Percentiles rank a stretch among this genome's conserved stretches.
phyloP scores from a whole-genome alignment of 108 stramenopile species.

The Aureococcus anophagefferens region DNA sequence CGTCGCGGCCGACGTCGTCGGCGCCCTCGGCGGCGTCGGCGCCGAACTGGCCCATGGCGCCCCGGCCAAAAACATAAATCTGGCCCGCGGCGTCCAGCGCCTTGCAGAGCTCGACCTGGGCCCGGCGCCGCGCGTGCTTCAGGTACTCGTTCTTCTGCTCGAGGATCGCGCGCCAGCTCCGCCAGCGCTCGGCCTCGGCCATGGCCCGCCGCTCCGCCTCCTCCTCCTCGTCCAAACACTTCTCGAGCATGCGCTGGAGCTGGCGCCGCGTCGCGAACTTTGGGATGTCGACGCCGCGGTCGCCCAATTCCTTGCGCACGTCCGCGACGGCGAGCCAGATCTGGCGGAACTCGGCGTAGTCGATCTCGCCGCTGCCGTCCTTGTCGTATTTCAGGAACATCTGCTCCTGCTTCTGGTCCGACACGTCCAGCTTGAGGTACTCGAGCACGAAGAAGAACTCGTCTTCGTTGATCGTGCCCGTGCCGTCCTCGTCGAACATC shows the following conservation, averaged over 20 bases:
- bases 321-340: slow-evolving; percentile 37
- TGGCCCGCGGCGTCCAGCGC: slow-evolving; percentile 54
- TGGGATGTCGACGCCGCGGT: slow-evolving; percentile 43
- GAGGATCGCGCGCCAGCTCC: slow-evolving; percentile 33
- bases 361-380: slow-evolving; percentile 37
- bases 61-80: slow-evolving; percentile 54
- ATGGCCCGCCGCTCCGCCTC: slow-evolving; percentile 40
- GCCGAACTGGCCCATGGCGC: slow-evolving; percentile 44
- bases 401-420: slow-evolving; percentile 36
- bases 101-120: slow-evolving; percentile 34
- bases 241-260: slow-evolving; percentile 35
- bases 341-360: slow-evolving; percentile 54
- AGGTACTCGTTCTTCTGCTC: slow-evolving; percentile 26
- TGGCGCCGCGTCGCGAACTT: slow-evolving; percentile 34
- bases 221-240: slow-evolving; percentile 48
- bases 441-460: slow-evolving; percentile 56
- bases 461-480: slow-evolving; percentile 53
- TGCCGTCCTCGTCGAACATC: slow-evolving; percentile 56
- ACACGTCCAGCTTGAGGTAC: slow-evolving; percentile 40
- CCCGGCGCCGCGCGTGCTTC: slow-evolving; percentile 31
- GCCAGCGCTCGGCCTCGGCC: slow-evolving; percentile 48
- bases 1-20: slow-evolving; percentile 31
- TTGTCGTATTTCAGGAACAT: slow-evolving; percentile 49
- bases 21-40: slow-evolving; percentile 18
- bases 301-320: slow-evolving; percentile 43